Conservation (phyloP, 192 early-diverging fungal genomes). For the Bifiguratus adelaidae region DNA sequence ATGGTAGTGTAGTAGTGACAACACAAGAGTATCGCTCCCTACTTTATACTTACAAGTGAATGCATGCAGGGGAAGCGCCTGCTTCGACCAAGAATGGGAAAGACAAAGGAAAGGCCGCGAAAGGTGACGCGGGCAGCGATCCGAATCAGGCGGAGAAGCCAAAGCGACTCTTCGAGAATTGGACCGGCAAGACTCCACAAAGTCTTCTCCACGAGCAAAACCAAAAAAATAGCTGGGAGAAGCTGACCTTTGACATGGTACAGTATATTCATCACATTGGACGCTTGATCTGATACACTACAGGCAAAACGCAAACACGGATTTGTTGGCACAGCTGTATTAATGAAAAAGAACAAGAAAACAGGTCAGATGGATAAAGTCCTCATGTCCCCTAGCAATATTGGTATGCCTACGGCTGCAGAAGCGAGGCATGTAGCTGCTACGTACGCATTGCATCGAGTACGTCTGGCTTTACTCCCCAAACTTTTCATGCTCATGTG, state of each 20-base stretch:
- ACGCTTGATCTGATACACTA: neutral
- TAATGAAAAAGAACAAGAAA: conserved; percentile 51
- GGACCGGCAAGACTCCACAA: conserved; percentile 84
- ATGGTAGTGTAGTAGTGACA: too few relatives aligned
- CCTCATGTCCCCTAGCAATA: conserved; percentile 29
- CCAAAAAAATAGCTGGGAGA: conserved; percentile 64
- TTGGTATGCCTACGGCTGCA: conserved; percentile 34
- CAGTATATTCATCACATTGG: neutral
- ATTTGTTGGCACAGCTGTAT: conserved; percentile 27
- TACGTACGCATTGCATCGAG: conserved; percentile 69
- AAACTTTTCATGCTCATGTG: too few relatives aligned
- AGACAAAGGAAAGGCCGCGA: too few relatives aligned
- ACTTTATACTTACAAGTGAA: too few relatives aligned
- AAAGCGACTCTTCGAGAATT: conserved; percentile 47
- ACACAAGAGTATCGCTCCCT: too few relatives aligned
- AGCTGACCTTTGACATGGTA: conserved; percentile 55
- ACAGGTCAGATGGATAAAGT: conserved; percentile 37
- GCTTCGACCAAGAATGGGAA: too few relatives aligned
- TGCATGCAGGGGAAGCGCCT: too few relatives aligned
- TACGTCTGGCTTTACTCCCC: neutral
- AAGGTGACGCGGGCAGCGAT: too few relatives aligned
- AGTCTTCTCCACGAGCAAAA: conserved; percentile 69
- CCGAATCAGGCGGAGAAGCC: too few relatives aligned
- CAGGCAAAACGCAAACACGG: conserved; percentile 20
- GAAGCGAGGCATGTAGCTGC: conserved; percentile 62